phyloP scores from a whole-genome alignment of 1,284 basidiomycete genomes.

The Papiliotrema terrestris region DNA sequence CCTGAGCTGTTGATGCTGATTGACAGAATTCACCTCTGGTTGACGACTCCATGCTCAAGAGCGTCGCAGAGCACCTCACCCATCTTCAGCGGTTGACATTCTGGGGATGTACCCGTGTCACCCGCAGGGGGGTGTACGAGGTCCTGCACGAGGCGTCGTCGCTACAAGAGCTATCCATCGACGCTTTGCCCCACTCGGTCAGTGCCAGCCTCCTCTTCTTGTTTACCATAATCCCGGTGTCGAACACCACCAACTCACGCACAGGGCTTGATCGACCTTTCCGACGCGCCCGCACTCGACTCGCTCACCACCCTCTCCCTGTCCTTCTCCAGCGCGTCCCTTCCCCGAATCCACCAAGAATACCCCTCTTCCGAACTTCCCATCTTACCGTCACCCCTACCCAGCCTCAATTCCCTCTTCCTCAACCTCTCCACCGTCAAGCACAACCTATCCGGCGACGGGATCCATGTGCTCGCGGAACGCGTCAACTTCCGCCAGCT shows the following conservation, averaged over 20 bases:
- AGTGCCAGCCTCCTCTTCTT: constrained; percentile 4
- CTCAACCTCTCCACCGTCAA: constrained; percentile 28
- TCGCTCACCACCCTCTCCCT: constrained; percentile 27
- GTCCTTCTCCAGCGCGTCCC: constrained; percentile 25
- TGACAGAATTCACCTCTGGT: constrained; percentile 29
- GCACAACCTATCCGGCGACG: constrained; percentile 14
- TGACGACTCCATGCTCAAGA: constrained; percentile 33
- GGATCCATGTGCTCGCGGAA: constrained; percentile 9
- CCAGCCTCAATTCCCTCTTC: constrained; percentile 25
- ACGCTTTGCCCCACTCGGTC: constrained; percentile 36
- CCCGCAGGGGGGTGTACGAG: constrained; percentile 27
- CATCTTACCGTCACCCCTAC: constrained; percentile 11
- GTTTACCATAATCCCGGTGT: background rate
- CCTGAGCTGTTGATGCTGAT: too few species aligned
- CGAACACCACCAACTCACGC: background rate
- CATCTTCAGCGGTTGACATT: constrained; percentile 35
- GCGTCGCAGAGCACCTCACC: constrained; percentile 24
- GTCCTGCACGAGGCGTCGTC: constrained; percentile 27
- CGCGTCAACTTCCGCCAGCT: constrained; percentile 21
- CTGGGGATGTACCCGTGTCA: constrained; percentile 38
- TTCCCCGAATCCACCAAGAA: constrained; percentile 4
- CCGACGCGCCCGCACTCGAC: constrained; percentile 19
- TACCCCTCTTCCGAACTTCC: constrained; percentile 27
- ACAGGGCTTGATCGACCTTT: constrained; percentile 29
- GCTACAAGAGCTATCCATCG: constrained; percentile 40